A percentile compares a stretch with the other conserved stretches of the same genome.
These are phyloP conservation scores for Fusarium setosum DNA, from an alignment of 2,329 filamentous ascomycete species.

Conservation along the genomic window DNA sequence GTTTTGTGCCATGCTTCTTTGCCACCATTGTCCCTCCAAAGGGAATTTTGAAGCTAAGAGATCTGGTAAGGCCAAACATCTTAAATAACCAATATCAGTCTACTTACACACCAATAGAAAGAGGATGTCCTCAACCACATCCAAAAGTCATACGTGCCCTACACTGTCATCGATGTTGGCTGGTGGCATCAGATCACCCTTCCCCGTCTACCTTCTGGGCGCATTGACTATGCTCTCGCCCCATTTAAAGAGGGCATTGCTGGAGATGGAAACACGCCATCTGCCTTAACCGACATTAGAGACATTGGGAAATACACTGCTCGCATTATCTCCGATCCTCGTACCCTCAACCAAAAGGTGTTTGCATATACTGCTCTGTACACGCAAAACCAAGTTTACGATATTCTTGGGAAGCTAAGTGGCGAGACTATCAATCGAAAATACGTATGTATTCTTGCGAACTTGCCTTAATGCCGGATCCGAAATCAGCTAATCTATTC, in stretches of 20 bases:
- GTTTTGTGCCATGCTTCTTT: not conserved
- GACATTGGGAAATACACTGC: slow-evolving; percentile 65
- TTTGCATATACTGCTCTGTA: slow-evolving; percentile 59
- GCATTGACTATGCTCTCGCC: slow-evolving; percentile 42
- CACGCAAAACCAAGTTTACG: slow-evolving; percentile 58
- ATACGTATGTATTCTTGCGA: not conserved
- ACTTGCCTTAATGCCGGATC: too few species aligned
- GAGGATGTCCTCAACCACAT: not conserved
- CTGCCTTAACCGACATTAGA: slow-evolving; percentile 57
- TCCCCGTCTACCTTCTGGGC: slow-evolving; percentile 42
- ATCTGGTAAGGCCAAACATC: not conserved
- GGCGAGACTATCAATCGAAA: slow-evolving; percentile 56
- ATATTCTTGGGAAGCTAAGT: slow-evolving; percentile 56
- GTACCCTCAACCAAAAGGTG: slow-evolving; percentile 64
- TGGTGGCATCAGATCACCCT: slow-evolving; percentile 65
- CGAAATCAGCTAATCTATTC: too few species aligned
- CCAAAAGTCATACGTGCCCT: not conserved
- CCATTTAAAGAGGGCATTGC: slow-evolving; percentile 50
- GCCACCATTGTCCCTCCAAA: not conserved
- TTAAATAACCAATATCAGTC: not conserved
- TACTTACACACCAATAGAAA: not conserved
- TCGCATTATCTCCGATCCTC: slow-evolving; percentile 60
- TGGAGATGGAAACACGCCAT: slow-evolving; percentile 57
- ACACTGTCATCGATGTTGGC: slow-evolving; percentile 50
- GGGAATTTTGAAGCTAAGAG: not conserved